These are phyloP conservation scores for Maudiozyma pseudohumilis DNA, from an alignment of 805 yeast species.

Conservation along the genomic window DNA sequence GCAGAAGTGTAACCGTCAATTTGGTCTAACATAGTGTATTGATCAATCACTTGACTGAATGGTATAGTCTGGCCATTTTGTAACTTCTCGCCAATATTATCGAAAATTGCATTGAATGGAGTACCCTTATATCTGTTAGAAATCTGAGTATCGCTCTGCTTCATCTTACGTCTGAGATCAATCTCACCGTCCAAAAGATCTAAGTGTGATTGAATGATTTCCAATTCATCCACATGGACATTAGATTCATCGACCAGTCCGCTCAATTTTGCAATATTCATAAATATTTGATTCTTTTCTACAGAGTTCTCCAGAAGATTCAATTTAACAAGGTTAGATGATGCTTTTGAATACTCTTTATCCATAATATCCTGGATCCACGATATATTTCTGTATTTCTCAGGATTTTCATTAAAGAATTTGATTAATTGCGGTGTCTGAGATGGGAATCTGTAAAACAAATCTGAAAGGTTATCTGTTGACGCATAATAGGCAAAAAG, in stretches of 20 bases:
- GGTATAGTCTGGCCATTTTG: conserved; percentile 30
- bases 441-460: conserved; percentile 49
- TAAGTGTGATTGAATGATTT: conserved; percentile 42
- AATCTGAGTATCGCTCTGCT: conserved; percentile 17
- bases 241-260: conserved; percentile 35
- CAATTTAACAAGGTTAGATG: conserved; percentile 36
- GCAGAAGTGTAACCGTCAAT: conserved; percentile 34
- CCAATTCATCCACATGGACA: conserved; percentile 15
- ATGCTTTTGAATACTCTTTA: conserved; percentile 41
- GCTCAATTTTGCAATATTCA: conserved; percentile 65
- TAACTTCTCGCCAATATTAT: conserved; percentile 19
- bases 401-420: conserved; percentile 40
- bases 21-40: conserved; percentile 39
- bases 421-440: conserved; percentile 39
- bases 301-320: conserved; percentile 35
- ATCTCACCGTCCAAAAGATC: conserved; percentile 43
- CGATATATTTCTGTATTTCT: conserved; percentile 43
- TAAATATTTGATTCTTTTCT: conserved; percentile 39
- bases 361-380: conserved; percentile 64
- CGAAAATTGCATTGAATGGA: conserved; percentile 16
- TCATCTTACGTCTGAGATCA: conserved; percentile 25
- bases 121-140: conserved; percentile 17
- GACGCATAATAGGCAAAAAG: conserved; percentile 51
- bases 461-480: conserved; percentile 39
- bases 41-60: conserved; percentile 40